Evolutionary conservation across 805 yeast genomes (phyloP), one percentile per base, ranked within the genome.

Genomic region (Metschnikowia similis): DNA sequence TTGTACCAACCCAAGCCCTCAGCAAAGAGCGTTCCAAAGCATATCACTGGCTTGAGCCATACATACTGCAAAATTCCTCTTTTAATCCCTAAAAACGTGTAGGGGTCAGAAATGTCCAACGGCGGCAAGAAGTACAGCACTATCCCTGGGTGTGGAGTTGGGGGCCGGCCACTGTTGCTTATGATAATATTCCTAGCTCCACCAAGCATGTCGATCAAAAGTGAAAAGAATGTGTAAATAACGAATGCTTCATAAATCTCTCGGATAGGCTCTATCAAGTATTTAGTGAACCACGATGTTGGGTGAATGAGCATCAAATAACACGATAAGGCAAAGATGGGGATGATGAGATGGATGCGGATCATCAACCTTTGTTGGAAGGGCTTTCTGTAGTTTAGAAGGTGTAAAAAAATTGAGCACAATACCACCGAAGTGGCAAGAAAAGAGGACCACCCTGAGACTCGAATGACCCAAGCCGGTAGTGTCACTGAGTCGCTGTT

Each of bases 221-320:
- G 74, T 31, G 92, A 79, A 71, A 88, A 92, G 65, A 94, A 94
- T 1, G 97, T 89, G 66, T 94, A 94, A 32, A 94, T 87, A 32
- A 91, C 97, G 68, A 94, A 89, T 0, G 98, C 97, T 66, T 94
- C 99, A 66, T 94, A 94, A 1, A 92, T 81, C 64, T 94, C 99
- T 41, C 94, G 74, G 0, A 87, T 59, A 0, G 96, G 96, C 57
- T 87, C 94, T 11, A 74, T 55, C 2, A 89, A 57, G 49, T 73
- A 72, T 48, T 65, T 69, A 44, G 75, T 81, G 30, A 71, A 53
- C 4, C 57, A 56, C n/a, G 74, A 60, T 14, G 66, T 63, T 14
- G 72, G 81, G 64, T 74, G 69, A 14, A 72, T 69, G 17, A 84
- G 73, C 57, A 82, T 76, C 3, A 79, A 57, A 60, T 80, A 86